Base-by-base conservation (phyloP, 805 yeast species). In the Ogataea nonfermentans region DNA sequence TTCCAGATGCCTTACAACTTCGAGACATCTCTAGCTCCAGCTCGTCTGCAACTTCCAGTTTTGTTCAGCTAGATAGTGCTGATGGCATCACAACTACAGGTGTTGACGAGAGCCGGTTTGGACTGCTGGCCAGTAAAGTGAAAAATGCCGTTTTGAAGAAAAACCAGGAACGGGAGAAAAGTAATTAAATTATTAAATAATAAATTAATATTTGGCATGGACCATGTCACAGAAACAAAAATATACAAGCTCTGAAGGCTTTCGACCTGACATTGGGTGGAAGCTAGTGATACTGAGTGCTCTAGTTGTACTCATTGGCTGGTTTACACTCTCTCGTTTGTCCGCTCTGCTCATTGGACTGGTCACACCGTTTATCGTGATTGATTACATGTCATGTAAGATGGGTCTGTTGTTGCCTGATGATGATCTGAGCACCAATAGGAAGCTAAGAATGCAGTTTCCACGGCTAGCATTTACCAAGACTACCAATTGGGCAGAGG, bases 1-100 rank as follows among this genome's bases (percentile, higher is more conserved):
- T 64, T 43, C 57, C 65, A 4, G 68, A 62, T 52, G 49, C 44
- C 4, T 29, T 56, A 9, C 59, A 56, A 24, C 22, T 54, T 33
- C 29, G 48, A 4, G 61, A 56, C 13, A 25, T 25, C 8, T 11
- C 32, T 1, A 25, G 28, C 24, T n/a, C 31, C 4, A 19, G 37
- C 7, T 33, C 46, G 4, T 36, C 47, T 5, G 19, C 38, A 4
- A 39, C 42, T 9, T 40, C 48, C 4, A 47, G 51, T 17, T 47
- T 47, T 33, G 49, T 47, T 26, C 42, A 44, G 9, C 34, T 44
- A 8, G 46, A 47, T n/a, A 37, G 40, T 20, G 16, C 35, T 4
- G 43, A 34, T 12, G n/a, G 23, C 10, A 19, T 14, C 19, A 33
- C 28, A 15, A 20, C 31, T 28, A 29, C 35, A 24, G 52, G 22